Percentiles rank a stretch among this genome's conserved stretches.
phyloP scores from a whole-genome alignment of 1,284 basidiomycete species.

The Coniferiporia sulphurascens region DNA sequence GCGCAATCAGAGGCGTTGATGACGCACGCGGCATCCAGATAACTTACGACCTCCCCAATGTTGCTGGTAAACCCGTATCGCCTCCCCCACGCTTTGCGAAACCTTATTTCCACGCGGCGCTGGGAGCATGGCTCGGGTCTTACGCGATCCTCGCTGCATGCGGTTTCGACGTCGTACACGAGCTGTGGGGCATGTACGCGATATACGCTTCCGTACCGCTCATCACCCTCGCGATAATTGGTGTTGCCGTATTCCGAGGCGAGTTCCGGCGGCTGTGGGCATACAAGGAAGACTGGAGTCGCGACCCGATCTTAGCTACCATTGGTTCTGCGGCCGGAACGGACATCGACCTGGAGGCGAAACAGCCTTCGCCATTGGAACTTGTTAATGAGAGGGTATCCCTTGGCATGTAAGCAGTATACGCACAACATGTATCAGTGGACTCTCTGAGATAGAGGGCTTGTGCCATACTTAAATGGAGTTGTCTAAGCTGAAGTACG shows the following conservation, averaged over 20 bases:
- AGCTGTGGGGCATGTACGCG: neutral
- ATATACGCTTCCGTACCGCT: neutral
- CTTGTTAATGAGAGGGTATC: no score
- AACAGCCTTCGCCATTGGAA: neutral
- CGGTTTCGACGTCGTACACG: neutral
- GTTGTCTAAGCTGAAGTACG: no score
- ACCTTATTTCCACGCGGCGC: slow-evolving; percentile 3
- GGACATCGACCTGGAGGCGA: neutral
- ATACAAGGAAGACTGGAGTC: slow-evolving; percentile 2
- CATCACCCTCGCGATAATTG: neutral
- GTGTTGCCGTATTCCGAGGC: neutral
- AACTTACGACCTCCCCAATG: neutral
- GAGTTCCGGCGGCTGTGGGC: slow-evolving; percentile 5
- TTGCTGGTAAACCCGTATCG: neutral
- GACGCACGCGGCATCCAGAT: neutral
- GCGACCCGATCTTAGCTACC: no score
- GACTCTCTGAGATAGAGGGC: no score
- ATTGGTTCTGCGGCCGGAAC: neutral
- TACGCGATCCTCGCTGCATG: neutral
- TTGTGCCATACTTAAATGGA: no score
- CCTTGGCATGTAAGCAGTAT: no score
- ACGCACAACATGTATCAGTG: no score
- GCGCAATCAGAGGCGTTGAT: neutral
- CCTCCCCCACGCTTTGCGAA: neutral
- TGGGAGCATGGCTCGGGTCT: neutral